Conservation (phyloP, 345 rosid species). For the Camelina hispida region DNA sequence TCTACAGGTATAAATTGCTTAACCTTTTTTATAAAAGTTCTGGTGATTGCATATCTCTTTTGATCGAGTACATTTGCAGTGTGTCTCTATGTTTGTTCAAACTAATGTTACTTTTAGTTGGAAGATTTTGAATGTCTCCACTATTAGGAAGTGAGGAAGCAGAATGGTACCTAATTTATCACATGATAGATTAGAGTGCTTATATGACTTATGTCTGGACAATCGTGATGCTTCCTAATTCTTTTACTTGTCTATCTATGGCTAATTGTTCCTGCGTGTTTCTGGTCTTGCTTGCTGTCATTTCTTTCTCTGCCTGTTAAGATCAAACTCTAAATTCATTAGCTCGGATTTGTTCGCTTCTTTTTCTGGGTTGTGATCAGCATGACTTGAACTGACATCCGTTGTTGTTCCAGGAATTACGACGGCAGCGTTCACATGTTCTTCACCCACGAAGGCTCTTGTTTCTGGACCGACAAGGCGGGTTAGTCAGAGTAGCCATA, state of each 20-base stretch:
- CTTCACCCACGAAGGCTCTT: constrained; percentile 44
- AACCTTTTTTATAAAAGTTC: constrained; percentile 8
- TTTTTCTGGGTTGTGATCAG: constrained; percentile 24
- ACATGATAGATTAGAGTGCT: constrained; percentile 13
- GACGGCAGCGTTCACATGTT: constrained; percentile 40
- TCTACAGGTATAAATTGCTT: constrained; percentile 60
- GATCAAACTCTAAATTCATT: constrained; percentile 6
- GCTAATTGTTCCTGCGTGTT: not conserved
- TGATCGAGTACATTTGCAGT: not conserved
- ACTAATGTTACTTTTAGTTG: constrained; percentile 15
- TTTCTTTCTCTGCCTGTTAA: not conserved
- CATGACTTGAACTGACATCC: constrained; percentile 27
- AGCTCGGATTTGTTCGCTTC: constrained; percentile 13
- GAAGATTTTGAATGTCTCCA: constrained; percentile 11
- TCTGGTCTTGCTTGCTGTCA: not conserved
- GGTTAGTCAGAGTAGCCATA: constrained; percentile 53
- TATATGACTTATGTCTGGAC: constrained; percentile 5
- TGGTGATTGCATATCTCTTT: constrained; percentile 25
- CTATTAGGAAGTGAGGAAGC: not conserved
- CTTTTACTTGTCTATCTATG: constrained; percentile 23
- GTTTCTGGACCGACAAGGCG: constrained; percentile 53
- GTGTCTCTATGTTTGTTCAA: constrained; percentile 18
- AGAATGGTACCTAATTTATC: constrained; percentile 1
- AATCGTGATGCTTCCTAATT: constrained; percentile 14
- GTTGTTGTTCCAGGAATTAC: constrained; percentile 54